Conservation (phyloP, 1,284 basidiomycete genomes). For the Ceratobasidium sp. region DNA sequence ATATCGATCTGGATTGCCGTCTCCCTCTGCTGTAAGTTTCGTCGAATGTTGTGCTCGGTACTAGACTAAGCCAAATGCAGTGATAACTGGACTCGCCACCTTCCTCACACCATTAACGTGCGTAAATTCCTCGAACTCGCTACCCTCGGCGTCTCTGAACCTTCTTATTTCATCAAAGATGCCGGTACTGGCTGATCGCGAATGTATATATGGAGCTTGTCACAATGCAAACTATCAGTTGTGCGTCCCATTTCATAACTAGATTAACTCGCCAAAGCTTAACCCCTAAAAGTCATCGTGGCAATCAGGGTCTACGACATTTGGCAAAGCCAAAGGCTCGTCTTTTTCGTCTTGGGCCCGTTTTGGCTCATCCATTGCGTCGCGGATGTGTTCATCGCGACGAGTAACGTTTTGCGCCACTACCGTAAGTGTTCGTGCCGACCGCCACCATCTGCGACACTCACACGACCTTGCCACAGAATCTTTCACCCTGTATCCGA, state of each 20-base stretch:
- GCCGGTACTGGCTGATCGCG: not conserved
- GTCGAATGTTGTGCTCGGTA: not conserved
- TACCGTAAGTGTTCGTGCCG: not conserved
- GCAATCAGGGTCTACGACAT: slow-evolving; percentile 8
- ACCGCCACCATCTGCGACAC: too few relatives aligned
- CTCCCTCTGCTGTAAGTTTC: not conserved
- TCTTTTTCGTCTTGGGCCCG: not conserved
- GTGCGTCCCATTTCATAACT: not conserved
- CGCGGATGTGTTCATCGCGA: slow-evolving; percentile 7
- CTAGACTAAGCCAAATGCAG: not conserved
- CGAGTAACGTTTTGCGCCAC: not conserved
- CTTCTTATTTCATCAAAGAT: not conserved
- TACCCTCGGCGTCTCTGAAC: not conserved
- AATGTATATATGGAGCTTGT: slow-evolving; percentile 6
- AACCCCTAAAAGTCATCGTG: not conserved
- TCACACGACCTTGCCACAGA: not conserved
- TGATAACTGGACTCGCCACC: not conserved
- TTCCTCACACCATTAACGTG: not conserved
- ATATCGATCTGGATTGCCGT: not conserved
- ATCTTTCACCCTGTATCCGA: not conserved
- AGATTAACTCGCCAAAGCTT: not conserved
- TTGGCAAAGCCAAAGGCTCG: slow-evolving; percentile 7
- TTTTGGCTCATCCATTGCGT: slow-evolving; percentile 10
- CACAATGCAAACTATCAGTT: slow-evolving; percentile 10
- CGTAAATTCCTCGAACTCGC: not conserved